Percentiles rank a stretch among this genome's conserved stretches.
Conservation (phyloP, 345 rosid species). For the Salix caprea region DNA sequence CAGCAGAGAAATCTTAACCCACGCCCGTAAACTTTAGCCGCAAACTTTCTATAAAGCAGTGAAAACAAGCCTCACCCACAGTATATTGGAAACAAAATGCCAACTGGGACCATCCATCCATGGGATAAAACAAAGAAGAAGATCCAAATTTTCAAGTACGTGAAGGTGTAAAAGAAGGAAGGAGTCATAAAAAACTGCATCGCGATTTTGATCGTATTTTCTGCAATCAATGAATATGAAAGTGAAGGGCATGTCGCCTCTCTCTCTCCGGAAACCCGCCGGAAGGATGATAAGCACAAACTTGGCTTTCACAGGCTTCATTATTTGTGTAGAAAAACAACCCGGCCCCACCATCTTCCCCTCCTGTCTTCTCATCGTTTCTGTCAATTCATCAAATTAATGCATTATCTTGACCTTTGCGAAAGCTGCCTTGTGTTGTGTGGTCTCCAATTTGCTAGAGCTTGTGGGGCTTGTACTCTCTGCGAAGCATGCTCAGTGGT, state of each 20-base stretch:
- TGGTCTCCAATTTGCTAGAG: neutral
- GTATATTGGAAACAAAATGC: neutral
- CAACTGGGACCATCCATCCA: neutral
- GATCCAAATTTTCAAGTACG: neutral
- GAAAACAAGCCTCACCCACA: neutral
- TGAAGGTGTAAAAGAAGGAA: neutral
- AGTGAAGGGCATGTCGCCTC: neutral
- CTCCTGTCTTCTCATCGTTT: neutral
- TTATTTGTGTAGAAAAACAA: neutral
- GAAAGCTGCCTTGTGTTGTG: neutral
- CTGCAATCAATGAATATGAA: neutral
- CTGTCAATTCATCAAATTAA: neutral
- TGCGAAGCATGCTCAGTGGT: neutral
- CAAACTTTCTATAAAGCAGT: neutral
- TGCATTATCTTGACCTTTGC: neutral
- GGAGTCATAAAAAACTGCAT: neutral
- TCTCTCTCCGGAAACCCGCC: neutral
- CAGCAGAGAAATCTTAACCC: neutral
- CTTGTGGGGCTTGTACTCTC: neutral
- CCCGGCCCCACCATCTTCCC: neutral
- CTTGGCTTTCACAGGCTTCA: neutral
- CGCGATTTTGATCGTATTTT: neutral
- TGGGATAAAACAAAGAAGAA: neutral
- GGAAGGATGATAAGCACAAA: neutral
- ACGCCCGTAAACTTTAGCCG: neutral